Base-by-base conservation (phyloP, 192 early-diverging fungal species). In the Gryganskiella cystojenkinii region DNA sequence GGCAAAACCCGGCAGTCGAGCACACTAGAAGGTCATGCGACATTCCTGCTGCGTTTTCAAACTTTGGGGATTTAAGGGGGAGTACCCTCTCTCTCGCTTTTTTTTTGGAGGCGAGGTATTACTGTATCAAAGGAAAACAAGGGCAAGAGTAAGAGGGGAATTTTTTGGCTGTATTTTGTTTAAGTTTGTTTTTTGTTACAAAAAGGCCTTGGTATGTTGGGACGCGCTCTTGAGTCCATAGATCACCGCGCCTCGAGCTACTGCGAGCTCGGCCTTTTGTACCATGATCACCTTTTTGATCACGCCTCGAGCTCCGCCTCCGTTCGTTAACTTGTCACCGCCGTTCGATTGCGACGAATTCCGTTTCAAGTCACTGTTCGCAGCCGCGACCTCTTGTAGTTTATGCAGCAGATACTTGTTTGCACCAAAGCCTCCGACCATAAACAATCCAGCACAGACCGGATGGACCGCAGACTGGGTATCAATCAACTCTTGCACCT, bases 381-480 rank as follows among this genome's bases (percentile, higher is more conserved):
- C 54, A 4, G 71, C 56, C 19, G n/a, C n/a, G n/a, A 46, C 42
- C 13, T 33, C 19, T 3, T 34, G 20, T 22, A 78, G 24, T 17
- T 58, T 74, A 35, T 70, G 67, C 34, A 73, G 64, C 22, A 86
- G 50, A 37, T 86, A 86, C n/a, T 82, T 76, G 53, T 81, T 82
- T 47, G 82, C 74, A 15, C 82, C 82, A 64, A 86, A 86, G 11
- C 85, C 85, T 56, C 85, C 85, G 2, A 86, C 85, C 67, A 84
- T 70, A 44, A 86, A 86, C 14, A 86, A 65, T 1, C 82, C 85
- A 19, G 81, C 81, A 42, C 81, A 68, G 28, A 69, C 68, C 1
- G 56, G 51, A 11, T 81, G 71, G n/a, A 65, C 49, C 24, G 56
- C 71, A 49, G 65, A 57, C 55, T 84, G 79, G 2, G 76, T 55